Percentiles rank a stretch among this genome's conserved stretches.
These are phyloP conservation scores for Plasmodium chabaudi DNA, from an alignment of 169 alveolate species.

Conservation along the genomic window DNA sequence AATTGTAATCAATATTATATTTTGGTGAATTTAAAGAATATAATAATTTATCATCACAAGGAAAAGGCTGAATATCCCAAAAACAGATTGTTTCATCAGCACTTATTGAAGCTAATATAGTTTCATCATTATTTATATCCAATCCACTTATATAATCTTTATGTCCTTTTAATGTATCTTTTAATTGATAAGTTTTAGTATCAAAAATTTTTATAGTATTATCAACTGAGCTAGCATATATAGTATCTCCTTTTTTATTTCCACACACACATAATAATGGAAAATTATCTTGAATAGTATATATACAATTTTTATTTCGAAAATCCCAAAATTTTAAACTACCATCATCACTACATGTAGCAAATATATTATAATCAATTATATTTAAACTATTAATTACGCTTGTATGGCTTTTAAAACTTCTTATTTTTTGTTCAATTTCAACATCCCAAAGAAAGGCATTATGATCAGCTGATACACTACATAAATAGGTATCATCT, in stretches of 20 bases:
- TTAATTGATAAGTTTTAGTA: conserved; percentile 74
- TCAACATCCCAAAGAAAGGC: conserved; percentile 90
- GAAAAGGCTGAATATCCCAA: conserved; percentile 89
- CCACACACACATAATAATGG: conserved; percentile 86
- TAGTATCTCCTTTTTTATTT: conserved; percentile 82
- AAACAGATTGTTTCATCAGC: conserved; percentile 86
- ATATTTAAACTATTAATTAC: conserved; percentile 13
- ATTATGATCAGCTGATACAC: conserved; percentile 90
- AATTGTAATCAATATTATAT: conserved; percentile 87
- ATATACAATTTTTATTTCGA: conserved; percentile 78
- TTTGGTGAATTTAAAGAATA: conserved; percentile 25
- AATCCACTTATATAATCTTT: conserved; percentile 86
- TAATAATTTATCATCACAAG: conserved; percentile 33
- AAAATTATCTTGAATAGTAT: conserved; percentile 82
- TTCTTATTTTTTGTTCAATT: conserved; percentile 79
- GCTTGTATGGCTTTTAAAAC: conserved; percentile 78
- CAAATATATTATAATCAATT: conserved; percentile 81
- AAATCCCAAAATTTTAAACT: conserved; percentile 89
- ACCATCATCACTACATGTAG: conserved; percentile 89
- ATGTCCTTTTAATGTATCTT: conserved; percentile 83
- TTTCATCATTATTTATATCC: conserved; percentile 84
- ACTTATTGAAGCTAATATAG: conserved; percentile 82
- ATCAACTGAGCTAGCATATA: conserved; percentile 87
- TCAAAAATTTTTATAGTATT: conserved; percentile 85
- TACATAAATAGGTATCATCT: conserved; percentile 81